Conservation (phyloP, 225 moss, liverwort and hornwort species). For the Lunularia cruciata region DNA sequence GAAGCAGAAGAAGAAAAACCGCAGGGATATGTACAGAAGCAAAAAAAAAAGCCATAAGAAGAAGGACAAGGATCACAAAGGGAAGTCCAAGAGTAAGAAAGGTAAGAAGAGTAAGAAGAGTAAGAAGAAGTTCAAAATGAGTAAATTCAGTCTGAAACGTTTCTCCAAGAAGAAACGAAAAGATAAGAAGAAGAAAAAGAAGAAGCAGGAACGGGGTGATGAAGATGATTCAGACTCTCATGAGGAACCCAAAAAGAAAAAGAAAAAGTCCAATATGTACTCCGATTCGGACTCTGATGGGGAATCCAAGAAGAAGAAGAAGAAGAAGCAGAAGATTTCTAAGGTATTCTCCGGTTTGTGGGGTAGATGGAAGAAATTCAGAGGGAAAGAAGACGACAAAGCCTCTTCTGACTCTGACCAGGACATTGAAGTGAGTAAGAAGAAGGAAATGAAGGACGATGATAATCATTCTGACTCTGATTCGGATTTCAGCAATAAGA, state of each 20-base stretch:
- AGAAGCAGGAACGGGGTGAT: background rate
- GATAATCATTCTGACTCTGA: background rate
- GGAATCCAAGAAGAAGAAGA: background rate
- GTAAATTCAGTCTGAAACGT: background rate
- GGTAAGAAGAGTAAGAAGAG: background rate
- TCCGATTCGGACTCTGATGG: background rate
- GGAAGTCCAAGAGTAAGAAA: background rate
- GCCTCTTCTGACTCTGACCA: background rate
- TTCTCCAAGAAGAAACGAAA: constrained; percentile 1
- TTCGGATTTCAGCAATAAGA: background rate
- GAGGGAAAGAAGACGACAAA: background rate
- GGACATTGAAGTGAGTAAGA: background rate
- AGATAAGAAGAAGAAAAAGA: constrained; percentile 7
- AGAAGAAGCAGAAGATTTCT: background rate
- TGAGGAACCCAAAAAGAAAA: background rate
- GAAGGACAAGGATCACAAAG: constrained; percentile 7
- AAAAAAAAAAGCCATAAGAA: background rate
- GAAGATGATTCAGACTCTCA: background rate
- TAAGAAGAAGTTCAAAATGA: background rate
- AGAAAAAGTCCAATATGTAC: background rate
- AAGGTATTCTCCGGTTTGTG: too few species aligned
- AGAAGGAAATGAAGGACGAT: background rate
- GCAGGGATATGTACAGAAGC: background rate
- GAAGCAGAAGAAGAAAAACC: background rate
- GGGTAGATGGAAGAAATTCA: background rate